Evolutionary conservation across 306 rosid genomes (phyloP).

Genomic region (Dryas alaskensis): DNA sequence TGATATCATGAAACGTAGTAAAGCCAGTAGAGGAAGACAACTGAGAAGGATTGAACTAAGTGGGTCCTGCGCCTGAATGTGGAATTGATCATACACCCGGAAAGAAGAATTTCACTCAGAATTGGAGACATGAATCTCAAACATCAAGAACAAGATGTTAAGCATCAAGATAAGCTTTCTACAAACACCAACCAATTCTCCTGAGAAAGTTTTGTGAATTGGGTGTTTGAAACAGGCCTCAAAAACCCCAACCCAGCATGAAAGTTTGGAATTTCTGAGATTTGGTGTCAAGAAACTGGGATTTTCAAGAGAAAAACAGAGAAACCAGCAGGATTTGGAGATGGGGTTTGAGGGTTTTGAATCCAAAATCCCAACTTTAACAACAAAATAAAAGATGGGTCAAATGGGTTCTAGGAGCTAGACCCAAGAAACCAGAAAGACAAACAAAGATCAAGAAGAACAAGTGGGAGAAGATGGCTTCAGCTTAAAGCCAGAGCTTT

Average conservation of each 20-base stretch:
- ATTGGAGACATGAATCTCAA: constrained; percentile 90
- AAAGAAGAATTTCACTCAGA: constrained; percentile 72
- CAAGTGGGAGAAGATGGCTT: constrained; percentile 22
- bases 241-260: constrained; percentile 12
- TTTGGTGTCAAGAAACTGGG: background rate
- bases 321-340: background rate
- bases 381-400: background rate
- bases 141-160: constrained; percentile 63
- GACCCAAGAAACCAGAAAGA: background rate
- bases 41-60: constrained; percentile 97
- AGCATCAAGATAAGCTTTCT: constrained; percentile 45
- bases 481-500: background rate
- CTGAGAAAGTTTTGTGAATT: background rate
- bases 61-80: constrained; percentile 88
- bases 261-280: constrained; percentile 12
- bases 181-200: background rate
- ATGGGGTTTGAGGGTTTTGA: background rate
- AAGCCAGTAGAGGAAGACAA: constrained; percentile 86
- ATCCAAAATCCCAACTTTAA: background rate
- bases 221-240: background rate
- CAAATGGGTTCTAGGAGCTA: background rate
- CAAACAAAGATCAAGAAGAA: background rate
- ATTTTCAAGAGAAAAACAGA: background rate
- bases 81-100: constrained; percentile 91
- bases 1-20: constrained; percentile 87